Evolutionary conservation across 495 filamentous ascomycete species (phyloP).

Genomic region (Bathelium albidoporum): DNA sequence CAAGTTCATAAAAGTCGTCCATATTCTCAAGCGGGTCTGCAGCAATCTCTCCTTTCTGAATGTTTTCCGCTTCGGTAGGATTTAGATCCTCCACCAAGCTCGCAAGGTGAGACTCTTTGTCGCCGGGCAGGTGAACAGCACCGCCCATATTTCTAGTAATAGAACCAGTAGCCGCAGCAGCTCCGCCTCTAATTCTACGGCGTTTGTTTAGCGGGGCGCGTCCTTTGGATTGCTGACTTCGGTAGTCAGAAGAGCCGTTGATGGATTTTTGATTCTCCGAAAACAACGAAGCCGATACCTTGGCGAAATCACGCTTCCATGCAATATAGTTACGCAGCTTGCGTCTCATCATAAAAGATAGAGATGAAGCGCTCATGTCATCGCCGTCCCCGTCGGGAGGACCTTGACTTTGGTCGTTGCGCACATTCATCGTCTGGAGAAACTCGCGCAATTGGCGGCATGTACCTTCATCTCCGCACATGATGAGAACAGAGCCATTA

Average conservation of each 20-base stretch:
- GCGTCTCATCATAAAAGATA: slow-evolving; percentile 76
- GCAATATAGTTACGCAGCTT: slow-evolving; percentile 78
- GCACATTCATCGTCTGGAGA: slow-evolving; percentile 81
- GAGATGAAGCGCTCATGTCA: slow-evolving; percentile 52
- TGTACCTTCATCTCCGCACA: slow-evolving; percentile 84
- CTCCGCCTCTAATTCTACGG: slow-evolving; percentile 79
- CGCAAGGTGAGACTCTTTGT: slow-evolving; percentile 65
- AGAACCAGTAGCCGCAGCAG: slow-evolving; percentile 42
- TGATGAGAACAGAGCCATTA: slow-evolving; percentile 81
- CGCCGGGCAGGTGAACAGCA: slow-evolving; percentile 66
- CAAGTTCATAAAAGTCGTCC: slow-evolving; percentile 79
- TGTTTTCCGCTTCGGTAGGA: slow-evolving; percentile 53
- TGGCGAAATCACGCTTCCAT: slow-evolving; percentile 85
- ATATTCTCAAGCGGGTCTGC: slow-evolving; percentile 77
- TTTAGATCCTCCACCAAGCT: slow-evolving; percentile 55
- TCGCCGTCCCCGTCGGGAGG: slow-evolving; percentile 17
- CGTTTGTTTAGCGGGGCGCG: slow-evolving; percentile 76
- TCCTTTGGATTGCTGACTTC: slow-evolving; percentile 40
- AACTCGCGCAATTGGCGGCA: slow-evolving; percentile 87
- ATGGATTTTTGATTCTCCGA: slow-evolving; percentile 71
- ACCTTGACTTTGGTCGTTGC: slow-evolving; percentile 36
- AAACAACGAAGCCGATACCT: slow-evolving; percentile 65
- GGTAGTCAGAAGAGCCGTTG: slow-evolving; percentile 46
- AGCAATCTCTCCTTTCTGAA: slow-evolving; percentile 61
- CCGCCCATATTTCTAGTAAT: slow-evolving; percentile 51